Evolutionary conservation across 441 rosid species (phyloP).

Genomic region (Raphanus hybrid): DNA sequence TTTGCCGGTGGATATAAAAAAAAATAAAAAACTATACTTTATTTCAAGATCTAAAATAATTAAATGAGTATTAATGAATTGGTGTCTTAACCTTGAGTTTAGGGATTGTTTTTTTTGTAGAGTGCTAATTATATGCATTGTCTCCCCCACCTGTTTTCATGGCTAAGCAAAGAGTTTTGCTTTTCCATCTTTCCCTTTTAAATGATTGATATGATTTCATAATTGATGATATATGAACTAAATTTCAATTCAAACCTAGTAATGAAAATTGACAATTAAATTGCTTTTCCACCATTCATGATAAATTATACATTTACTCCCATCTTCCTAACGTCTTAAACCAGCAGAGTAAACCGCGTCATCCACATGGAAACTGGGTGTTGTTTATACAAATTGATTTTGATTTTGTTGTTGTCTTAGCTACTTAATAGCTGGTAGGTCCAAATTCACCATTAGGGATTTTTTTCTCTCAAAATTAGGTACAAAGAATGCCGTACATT

Average conservation of each 20-base stretch:
- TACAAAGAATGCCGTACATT: not conserved
- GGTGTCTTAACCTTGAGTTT: conserved; percentile 47
- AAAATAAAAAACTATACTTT: conserved; percentile 12
- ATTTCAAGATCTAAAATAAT: conserved; percentile 35
- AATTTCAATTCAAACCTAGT: not conserved
- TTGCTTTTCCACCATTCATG: not conserved
- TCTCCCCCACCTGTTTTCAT: conserved; percentile 48
- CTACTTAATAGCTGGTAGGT: conserved; percentile 27
- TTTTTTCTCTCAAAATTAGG: conserved; percentile 11
- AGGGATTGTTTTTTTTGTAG: conserved; percentile 27
- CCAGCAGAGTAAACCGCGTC: conserved; percentile 7
- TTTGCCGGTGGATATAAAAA: conserved; percentile 4
- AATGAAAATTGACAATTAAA: conserved; percentile 1
- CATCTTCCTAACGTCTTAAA: conserved; percentile 10
- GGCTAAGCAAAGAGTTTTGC: conserved; percentile 49
- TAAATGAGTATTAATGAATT: conserved; percentile 27
- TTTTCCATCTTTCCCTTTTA: conserved; percentile 36
- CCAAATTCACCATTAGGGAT: conserved; percentile 9
- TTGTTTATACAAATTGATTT: not conserved
- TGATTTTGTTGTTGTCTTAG: not conserved
- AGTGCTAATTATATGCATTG: conserved; percentile 51
- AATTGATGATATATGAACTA: conserved; percentile 28
- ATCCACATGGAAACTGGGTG: not conserved
- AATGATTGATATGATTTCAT: conserved; percentile 2
- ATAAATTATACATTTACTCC: not conserved